phyloP scores from a whole-genome alignment of 2,329 filamentous ascomycete species.

The Aureobasidium leucospermi region DNA sequence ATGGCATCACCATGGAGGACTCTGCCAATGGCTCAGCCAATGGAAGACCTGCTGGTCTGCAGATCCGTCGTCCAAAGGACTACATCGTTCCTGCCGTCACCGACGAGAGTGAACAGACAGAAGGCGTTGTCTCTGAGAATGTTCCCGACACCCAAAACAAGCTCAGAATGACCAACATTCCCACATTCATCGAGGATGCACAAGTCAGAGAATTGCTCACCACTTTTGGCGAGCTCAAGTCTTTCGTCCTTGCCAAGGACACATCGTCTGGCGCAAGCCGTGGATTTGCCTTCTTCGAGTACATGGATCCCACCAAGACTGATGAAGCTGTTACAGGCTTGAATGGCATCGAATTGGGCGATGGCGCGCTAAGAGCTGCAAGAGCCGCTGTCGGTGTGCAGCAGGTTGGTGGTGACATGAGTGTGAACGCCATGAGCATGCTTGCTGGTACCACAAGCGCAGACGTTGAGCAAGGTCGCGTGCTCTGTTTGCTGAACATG shows the following conservation, averaged over 20 bases:
- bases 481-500: slow-evolving; percentile 95
- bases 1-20: slow-evolving; percentile 73
- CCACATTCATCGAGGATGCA: slow-evolving; percentile 78
- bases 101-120: slow-evolving; percentile 66
- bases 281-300: slow-evolving; percentile 97
- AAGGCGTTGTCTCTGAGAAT: slow-evolving; percentile 67
- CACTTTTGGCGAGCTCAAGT: slow-evolving; percentile 87
- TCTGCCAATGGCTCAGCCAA: slow-evolving; percentile 45
- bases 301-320: slow-evolving; percentile 67
- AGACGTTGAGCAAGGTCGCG: slow-evolving; percentile 71
- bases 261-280: slow-evolving; percentile 67
- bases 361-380: slow-evolving; percentile 74
- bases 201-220: slow-evolving; percentile 85
- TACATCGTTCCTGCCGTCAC: slow-evolving; percentile 84
- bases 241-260: slow-evolving; percentile 86
- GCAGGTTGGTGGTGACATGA: slow-evolving; percentile 92
- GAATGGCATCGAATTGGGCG: slow-evolving; percentile 87
- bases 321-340: slow-evolving; percentile 83
- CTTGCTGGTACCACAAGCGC: slow-evolving; percentile 75
- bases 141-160: slow-evolving; percentile 94
- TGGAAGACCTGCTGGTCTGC: slow-evolving; percentile 52
- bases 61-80: slow-evolving; percentile 84
- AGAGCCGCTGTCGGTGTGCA: slow-evolving; percentile 89
- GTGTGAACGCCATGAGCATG: slow-evolving; percentile 96
- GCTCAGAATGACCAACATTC: slow-evolving; percentile 85